Base-by-base conservation (phyloP, 2,329 filamentous ascomycete species). In the Dothideomycetes sp. region DNA sequence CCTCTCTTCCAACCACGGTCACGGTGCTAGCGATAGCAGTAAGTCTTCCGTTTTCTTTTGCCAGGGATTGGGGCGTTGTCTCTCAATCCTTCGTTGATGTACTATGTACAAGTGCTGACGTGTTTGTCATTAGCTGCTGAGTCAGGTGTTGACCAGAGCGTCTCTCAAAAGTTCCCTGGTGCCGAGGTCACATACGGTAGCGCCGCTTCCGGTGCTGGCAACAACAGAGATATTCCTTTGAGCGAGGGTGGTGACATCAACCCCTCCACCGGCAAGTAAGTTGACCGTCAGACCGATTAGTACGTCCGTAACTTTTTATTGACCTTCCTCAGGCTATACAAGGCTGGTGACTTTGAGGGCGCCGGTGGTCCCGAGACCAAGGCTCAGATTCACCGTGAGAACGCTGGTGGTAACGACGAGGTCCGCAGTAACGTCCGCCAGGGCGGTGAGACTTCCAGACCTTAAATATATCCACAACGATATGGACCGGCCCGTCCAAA, bases 331-430 rank as follows among this genome's bases (percentile, higher is more conserved):
- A 32, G 25, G 25, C 33, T 41, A 10, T 28, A 39, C 40, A 70
- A 71, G 51, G 66, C 66, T 1, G 46, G 58, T 24, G 68, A 70
- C 46, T 71, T 69, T 40, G 67, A 70, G 45, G 69, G 68, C 18
- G 48, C 51, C 0, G 69, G 68, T 2, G 68, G 67, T 11, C 68
- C 67, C 3, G 68, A 71, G 54, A 61, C 61, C 38, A 67, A 68
- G 51, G 57, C 56, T 23, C 44, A 51, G 19, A 50, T 57, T 10
- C 61, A 58, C 41, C 59, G 55, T n/a, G 54, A 60, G 47, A 57
- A 58, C 17, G 54, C 62, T 7, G 55, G 53, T 10, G 66, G 66
- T 7, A 54, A 62, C 32, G 57, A 68, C 49, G 56, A 61, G 41
- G 59, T 67, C n/a, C 37, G 37, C 28, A 32, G 28, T 23, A 40